phyloP scores from a whole-genome alignment of 1,139 yeast species.

The Nakaseomyces uthaithaninus region DNA sequence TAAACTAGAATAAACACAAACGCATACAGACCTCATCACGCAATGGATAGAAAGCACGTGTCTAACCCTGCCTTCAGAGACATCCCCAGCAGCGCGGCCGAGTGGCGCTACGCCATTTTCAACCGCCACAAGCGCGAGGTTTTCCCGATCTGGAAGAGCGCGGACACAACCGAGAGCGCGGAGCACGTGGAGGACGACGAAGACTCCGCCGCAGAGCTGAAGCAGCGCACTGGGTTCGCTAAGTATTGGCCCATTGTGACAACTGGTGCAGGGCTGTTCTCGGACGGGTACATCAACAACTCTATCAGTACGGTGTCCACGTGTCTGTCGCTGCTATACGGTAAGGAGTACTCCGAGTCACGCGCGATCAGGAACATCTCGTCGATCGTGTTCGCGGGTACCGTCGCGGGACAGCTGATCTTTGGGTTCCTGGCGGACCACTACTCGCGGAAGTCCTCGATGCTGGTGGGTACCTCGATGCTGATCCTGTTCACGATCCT shows the following conservation, averaged over 20 bases:
- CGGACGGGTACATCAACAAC: slow-evolving; percentile 86
- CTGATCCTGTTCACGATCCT: slow-evolving; percentile 68
- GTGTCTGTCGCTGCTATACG: slow-evolving; percentile 58
- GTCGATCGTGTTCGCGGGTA: slow-evolving; percentile 87
- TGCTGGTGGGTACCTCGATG: slow-evolving; percentile 66
- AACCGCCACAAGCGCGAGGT: slow-evolving; percentile 3
- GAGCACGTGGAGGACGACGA: background rate
- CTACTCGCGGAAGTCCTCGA: slow-evolving; percentile 69
- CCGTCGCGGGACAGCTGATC: slow-evolving; percentile 73
- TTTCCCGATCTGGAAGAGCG: background rate
- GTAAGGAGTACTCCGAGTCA: slow-evolving; percentile 50
- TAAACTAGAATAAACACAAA: background rate
- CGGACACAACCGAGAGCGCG: no score
- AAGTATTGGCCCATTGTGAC: slow-evolving; percentile 8
- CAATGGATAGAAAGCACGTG: slow-evolving; percentile 1
- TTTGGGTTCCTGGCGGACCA: slow-evolving; percentile 79
- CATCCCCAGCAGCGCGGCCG: background rate
- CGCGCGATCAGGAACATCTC: slow-evolving; percentile 69
- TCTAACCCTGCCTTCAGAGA: slow-evolving; percentile 1
- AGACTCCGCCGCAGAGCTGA: background rate
- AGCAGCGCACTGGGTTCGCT: slow-evolving; percentile 1
- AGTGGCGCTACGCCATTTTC: background rate
- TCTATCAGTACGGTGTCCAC: slow-evolving; percentile 71
- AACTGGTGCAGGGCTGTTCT: slow-evolving; percentile 82
- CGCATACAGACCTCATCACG: no score